Evolutionary conservation across 805 yeast species (phyloP), one percentile per base, ranked within the genome.

Genomic region (Candida ponderosae): DNA sequence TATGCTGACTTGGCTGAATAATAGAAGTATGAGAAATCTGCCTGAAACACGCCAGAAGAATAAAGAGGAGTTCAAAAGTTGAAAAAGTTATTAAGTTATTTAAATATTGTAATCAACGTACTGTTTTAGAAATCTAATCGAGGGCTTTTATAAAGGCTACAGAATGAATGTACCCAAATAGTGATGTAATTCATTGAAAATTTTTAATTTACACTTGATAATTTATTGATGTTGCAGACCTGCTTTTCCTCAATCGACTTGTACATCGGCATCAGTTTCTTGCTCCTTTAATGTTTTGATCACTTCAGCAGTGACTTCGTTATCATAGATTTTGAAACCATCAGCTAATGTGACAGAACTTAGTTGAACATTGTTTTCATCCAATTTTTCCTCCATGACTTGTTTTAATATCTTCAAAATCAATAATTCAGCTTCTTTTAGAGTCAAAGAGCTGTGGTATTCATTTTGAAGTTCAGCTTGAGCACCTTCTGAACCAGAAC

Each of bases 401-500:
- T 93, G 98, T 60, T 89, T 89, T 51, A 93, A 72, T 39, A 86
- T 84, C 66, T 88, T 89, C 56, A 93, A 72, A 6, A 89, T 81
- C 56, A 93, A 70, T 31, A 84, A 63, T 68, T 93, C 97, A 8
- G 97, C 98, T 59, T 94, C 98, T 48, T 79, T 77, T 49, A 93
- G 67, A 13, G 97, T 87, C 52, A 93, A 71, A 17, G 95, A 85
- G 47, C 81, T 81, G 64, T 90, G 97, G 65, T 93, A 93, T 65
- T 93, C 96, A 55, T 89, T 90, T 62, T 89, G 96, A 56, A 93
- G 71, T 62, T 93, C 99, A 2, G 96, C 82, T 64, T 94, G 98
- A 2, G 99, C 99, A 46, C 98, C 98, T 64, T 93, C 99, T 14
- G 95, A 84, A 17, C 99, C 99, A 2, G 96, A 85, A 13, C 99